Evolutionary conservation across 108 stramenopile species (phyloP), one percentile per base, ranked within the genome.

Genomic region (Skeletonema costatum): DNA sequence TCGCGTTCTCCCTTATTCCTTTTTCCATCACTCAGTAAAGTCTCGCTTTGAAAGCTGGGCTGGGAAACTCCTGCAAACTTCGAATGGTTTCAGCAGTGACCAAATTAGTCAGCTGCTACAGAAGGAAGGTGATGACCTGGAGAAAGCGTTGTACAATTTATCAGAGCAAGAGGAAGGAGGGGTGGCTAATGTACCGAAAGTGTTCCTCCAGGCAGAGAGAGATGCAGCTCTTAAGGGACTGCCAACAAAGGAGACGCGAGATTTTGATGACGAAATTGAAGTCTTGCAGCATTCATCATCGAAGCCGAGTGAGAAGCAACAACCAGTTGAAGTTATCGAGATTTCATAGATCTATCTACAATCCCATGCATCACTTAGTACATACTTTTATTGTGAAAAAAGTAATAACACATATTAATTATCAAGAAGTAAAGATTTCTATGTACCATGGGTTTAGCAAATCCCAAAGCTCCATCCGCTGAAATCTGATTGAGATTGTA

Each of bases 131-230:
- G 65, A 72, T n/a, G 36, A 71, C 13, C 75, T 84, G 2, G 83
- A 84, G 30, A 46, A 35, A 17, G 79, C 74, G 13, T 60, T 84
- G 75, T 84, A 66, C 58, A 77, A 76, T 60, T 51, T 84, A 19
- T 84, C 79, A 14, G 75, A 84, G 21, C 83, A 84, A 66, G 70
- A 76, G 39, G 68, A 74, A 48, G 76, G 80, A 62, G 75, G 83
- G 12, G 63, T 84, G 3, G 80, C 70, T 2, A 80, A 65, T 51
- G 80, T 76, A 21, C 83, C 83, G 2, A 84, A 81, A 58, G 32
- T 84, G 31, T 84, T 84, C 44, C 33, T 81, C 12, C 25, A 31
- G 13, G 83, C 83, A 42, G 67, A 81, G 56, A 66, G 35, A 32
- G 79, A 81, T 30, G 79, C 80, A 59, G 56, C 75, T 21, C 10